Evolutionary conservation across 2,329 filamentous ascomycete genomes (phyloP), one percentile per base, ranked within the genome.

Genomic region (Penicillium sp.): DNA sequence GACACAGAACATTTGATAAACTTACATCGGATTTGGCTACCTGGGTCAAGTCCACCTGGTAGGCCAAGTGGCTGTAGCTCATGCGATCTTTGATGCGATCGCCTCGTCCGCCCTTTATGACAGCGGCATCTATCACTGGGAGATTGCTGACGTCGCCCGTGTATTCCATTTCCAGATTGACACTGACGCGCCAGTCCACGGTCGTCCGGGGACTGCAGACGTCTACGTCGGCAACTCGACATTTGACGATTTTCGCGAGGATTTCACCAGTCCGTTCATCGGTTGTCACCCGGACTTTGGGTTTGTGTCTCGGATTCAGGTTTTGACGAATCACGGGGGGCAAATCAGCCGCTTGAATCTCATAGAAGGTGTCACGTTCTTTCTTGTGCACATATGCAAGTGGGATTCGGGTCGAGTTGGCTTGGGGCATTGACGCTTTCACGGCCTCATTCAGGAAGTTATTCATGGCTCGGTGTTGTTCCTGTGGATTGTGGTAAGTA

Each of bases 101-200:
- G 15, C 67, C 76, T 45, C 74, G 77, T 37, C 71, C 72, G 4
- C 77, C 78, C 10, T 67, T 64, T 5, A 63, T 63, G 6, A 52
- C 48, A 6, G 55, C 50, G 13, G 68, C 67, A 38, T 73, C 74
- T 25, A 81, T 80, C 9, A 80, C 74, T 0, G 77, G 72, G 3
- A 86, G 74, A 23, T 79, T 77, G 8, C 86, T 80, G 0, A 89
- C 69, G 2, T 85, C 80, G 25, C 92, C 91, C 4, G 91, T 83
- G 79, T 88, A 96, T 54, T 88, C 84, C 84, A 95, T 92, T 84
- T 99, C 95, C 2, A 99, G 83, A 71, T 96, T 97, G 70, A 99
- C 87, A 68, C 91, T 96, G 65, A 99, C 88, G 12, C 94, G 90
- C 76, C 92, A 96, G 75, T 99, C 94, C 69, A 97, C 90, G 3